Conservation (phyloP, 108 stramenopile genomes). For the Cyclotella distinguenda region DNA sequence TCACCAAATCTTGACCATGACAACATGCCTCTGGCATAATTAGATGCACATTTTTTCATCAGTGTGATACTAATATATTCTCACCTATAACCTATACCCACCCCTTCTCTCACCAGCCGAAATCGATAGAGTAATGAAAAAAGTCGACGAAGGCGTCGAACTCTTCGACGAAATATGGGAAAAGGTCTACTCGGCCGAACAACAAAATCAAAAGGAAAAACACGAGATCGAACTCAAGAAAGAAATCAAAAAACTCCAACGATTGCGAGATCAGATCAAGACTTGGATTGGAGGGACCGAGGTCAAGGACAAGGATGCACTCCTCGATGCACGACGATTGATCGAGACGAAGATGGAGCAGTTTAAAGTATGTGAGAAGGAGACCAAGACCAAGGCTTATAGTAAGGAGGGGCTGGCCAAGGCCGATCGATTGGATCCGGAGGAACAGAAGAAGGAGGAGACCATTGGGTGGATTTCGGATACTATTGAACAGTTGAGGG, state of each 20-base stretch:
- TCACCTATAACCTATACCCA: neutral
- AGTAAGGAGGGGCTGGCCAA: constrained; percentile 95
- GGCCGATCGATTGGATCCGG: constrained; percentile 71
- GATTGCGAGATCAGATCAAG: constrained; percentile 98
- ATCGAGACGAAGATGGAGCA: constrained; percentile 99
- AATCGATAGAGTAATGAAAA: constrained; percentile 93
- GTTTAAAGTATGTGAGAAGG: constrained; percentile 98
- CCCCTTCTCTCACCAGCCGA: constrained; percentile 57
- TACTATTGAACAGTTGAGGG: constrained; percentile 68
- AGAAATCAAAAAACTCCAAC: constrained; percentile 99
- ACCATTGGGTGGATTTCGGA: constrained; percentile 77
- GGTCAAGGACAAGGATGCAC: constrained; percentile 95
- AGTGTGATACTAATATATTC: no score
- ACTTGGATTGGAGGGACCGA: constrained; percentile 95
- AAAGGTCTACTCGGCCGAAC: constrained; percentile 94
- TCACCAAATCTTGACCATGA: no score
- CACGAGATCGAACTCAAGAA: constrained; percentile 98
- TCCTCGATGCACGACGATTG: constrained; percentile 75
- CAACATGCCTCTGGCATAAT: no score
- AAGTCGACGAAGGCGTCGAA: constrained; percentile 97
- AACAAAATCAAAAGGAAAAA: constrained; percentile 98
- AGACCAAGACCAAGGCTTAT: constrained; percentile 99
- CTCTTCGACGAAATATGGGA: constrained; percentile 98
- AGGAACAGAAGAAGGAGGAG: constrained; percentile 76
- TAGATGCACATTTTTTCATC: no score